These are phyloP conservation scores for Diaporthe ampelina DNA, from an alignment of 2,329 filamentous ascomycete genomes.

Conservation along the genomic window DNA sequence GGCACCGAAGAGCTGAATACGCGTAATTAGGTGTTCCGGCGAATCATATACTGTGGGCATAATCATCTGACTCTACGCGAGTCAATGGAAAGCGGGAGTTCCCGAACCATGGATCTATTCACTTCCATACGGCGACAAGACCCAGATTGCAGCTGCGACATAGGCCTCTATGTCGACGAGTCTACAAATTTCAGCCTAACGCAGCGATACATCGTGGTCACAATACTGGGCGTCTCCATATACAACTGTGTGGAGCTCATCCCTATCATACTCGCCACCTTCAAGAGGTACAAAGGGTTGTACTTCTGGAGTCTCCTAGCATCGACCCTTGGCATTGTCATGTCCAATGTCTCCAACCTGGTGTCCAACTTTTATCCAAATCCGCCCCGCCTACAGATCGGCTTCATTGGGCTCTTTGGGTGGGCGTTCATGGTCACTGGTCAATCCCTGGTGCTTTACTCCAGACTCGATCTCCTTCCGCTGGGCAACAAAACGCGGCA, in stretches of 20 bases:
- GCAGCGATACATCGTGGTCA: slow-evolving; percentile 1
- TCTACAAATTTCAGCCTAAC: not conserved
- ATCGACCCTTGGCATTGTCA: slow-evolving; percentile 3
- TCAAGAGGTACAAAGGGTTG: slow-evolving; percentile 3
- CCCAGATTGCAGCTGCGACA: not conserved
- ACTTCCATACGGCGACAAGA: not conserved
- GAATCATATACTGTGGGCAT: not conserved
- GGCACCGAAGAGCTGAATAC: too few species aligned
- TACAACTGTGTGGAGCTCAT: slow-evolving; percentile 14
- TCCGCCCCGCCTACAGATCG: not conserved
- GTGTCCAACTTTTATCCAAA: slow-evolving; percentile 5
- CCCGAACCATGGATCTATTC: not conserved
- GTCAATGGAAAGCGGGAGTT: not conserved
- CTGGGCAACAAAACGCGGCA: not conserved
- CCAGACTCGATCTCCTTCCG: slow-evolving; percentile 10
- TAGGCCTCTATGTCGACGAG: not conserved
- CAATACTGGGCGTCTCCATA: not conserved
- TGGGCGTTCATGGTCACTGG: slow-evolving; percentile 12
- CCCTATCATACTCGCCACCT: not conserved
- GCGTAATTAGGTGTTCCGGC: too few species aligned
- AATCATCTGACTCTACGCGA: not conserved
- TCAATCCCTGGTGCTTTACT: slow-evolving; percentile 4
- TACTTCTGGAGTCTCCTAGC: slow-evolving; percentile 7
- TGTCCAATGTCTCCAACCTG: slow-evolving; percentile 2
- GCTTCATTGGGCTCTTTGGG: not conserved